Percentiles rank a stretch among this genome's conserved stretches.
These are phyloP conservation scores for Monosporascus ibericus DNA, from an alignment of 2,329 filamentous ascomycete species.

Conservation along the genomic window DNA sequence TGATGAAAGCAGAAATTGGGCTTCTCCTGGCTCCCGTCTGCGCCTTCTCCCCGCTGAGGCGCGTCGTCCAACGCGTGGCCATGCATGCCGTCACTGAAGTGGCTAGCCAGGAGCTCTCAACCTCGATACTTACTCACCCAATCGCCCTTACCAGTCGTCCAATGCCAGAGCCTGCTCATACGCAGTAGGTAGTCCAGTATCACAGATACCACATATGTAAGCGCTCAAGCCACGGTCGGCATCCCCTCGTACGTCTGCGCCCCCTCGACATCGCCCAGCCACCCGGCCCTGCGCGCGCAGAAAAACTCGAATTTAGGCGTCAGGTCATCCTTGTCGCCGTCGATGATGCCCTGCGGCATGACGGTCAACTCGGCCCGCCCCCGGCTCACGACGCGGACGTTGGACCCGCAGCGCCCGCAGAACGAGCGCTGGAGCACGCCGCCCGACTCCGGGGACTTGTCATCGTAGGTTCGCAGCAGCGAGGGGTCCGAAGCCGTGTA, in stretches of 20 bases:
- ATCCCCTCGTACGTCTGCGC: conserved; percentile 1
- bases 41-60: too few species aligned
- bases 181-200: too few species aligned
- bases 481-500: conserved; percentile 9
- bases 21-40: too few species aligned
- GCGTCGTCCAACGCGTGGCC: too few species aligned
- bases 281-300: conserved; percentile 6
- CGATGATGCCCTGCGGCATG: conserved; percentile 17
- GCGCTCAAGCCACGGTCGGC: conserved; percentile 2
- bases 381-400: neutral
- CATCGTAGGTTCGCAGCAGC: conserved; percentile 10
- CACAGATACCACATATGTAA: too few species aligned
- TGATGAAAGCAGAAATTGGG: too few species aligned
- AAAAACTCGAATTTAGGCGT: conserved; percentile 11
- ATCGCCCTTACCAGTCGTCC: too few species aligned
- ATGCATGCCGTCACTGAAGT: too few species aligned
- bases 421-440: conserved; percentile 12
- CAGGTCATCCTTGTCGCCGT: conserved; percentile 12
- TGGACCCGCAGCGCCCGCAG: conserved; percentile 16
- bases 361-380: neutral
- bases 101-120: too few species aligned
- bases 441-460: conserved; percentile 13
- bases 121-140: too few species aligned
- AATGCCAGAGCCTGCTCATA: too few species aligned
- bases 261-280: conserved; percentile 8